Conservation (phyloP, 352 stramenopile species). For the Plasmopara halstedii region DNA sequence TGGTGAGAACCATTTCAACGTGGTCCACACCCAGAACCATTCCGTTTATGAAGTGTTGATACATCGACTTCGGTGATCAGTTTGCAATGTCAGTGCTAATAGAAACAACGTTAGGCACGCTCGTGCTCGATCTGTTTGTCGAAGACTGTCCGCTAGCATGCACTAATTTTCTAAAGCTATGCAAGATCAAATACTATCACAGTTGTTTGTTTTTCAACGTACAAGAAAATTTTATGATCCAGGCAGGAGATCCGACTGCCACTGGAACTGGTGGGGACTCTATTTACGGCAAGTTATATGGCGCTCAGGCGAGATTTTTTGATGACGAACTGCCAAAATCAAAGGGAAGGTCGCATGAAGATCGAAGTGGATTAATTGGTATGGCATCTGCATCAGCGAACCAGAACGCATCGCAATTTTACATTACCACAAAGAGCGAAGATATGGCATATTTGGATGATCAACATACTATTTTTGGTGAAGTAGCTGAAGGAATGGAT, state of each 20-base stretch:
- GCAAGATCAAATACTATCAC: conserved; percentile 94
- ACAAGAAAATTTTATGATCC: conserved; percentile 93
- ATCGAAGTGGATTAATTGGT: conserved; percentile 57
- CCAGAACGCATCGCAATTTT: conserved; percentile 92
- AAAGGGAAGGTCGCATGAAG: conserved; percentile 35
- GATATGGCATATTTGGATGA: conserved; percentile 89
- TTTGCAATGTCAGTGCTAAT: conserved; percentile 77
- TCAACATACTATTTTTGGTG: conserved; percentile 88
- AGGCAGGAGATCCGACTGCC: conserved; percentile 85
- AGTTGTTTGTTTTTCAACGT: conserved; percentile 93
- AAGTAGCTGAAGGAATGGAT: conserved; percentile 92
- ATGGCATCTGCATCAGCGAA: conserved; percentile 81
- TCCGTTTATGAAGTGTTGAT: neutral
- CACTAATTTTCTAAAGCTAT: conserved; percentile 95
- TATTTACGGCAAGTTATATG: conserved; percentile 92
- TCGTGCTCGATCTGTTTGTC: conserved; percentile 90
- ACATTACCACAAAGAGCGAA: conserved; percentile 91
- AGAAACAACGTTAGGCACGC: conserved; percentile 84
- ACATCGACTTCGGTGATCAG: neutral
- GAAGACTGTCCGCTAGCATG: conserved; percentile 74
- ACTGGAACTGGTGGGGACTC: conserved; percentile 93
- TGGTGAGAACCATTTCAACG: neutral
- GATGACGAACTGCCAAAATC: conserved; percentile 59
- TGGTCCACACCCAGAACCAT: neutral
- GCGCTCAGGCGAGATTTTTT: conserved; percentile 62